Evolutionary conservation across 2,329 filamentous ascomycete genomes (phyloP).

Genomic region (Pestalotiopsis sp.): DNA sequence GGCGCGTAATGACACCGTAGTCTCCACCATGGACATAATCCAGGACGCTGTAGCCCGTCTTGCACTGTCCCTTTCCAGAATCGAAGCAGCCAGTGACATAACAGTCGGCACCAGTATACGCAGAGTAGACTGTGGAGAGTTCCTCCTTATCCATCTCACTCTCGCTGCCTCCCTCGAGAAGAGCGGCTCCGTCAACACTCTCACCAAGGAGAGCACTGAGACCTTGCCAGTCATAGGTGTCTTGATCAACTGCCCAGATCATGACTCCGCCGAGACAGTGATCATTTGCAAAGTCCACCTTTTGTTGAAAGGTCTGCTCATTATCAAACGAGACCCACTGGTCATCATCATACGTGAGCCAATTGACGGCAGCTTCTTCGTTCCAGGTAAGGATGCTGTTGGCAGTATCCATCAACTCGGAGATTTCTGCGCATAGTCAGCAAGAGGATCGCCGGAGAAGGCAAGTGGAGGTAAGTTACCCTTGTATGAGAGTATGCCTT

Average conservation of each 20-base stretch:
- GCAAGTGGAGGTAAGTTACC: neutral
- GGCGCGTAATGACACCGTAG: neutral
- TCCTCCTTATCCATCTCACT: neutral
- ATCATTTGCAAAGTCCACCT: conserved; percentile 30
- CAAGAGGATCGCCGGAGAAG: neutral
- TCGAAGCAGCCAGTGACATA: neutral
- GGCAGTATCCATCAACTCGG: conserved; percentile 19
- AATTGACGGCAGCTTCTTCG: conserved; percentile 28
- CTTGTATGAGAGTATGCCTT: conserved; percentile 23
- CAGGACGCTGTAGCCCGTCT: conserved; percentile 1
- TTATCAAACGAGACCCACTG: conserved; percentile 32
- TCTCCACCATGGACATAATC: conserved; percentile 1
- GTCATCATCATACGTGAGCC: conserved; percentile 24
- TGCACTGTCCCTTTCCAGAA: neutral
- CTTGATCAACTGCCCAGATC: conserved; percentile 35
- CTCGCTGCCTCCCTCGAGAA: neutral
- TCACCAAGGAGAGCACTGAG: neutral
- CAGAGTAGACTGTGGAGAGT: neutral
- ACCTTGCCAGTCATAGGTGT: conserved; percentile 21
- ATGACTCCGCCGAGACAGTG: conserved; percentile 32
- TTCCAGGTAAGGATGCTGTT: conserved; percentile 14
- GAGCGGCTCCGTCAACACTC: neutral
- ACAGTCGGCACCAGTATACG: neutral
- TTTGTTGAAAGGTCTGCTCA: conserved; percentile 41
- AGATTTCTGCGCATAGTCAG: conserved; percentile 17